Evolutionary conservation across 1,139 yeast species (phyloP), one percentile per base, ranked within the genome.

Genomic region (Geotrichum siamense): DNA sequence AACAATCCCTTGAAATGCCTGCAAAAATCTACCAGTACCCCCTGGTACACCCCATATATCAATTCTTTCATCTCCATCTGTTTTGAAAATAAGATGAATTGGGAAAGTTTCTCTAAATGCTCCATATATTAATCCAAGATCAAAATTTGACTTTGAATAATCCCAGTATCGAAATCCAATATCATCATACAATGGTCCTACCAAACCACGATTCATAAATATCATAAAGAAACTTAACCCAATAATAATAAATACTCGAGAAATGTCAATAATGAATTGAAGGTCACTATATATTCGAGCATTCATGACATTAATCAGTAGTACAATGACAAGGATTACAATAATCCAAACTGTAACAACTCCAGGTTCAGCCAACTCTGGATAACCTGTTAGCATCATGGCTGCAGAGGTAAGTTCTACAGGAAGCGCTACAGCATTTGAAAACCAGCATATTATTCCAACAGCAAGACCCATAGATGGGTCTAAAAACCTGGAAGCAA

Each of bases 381-480:
- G 74, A 54, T 78, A 83, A 56, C 76, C 82, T 20, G 83, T 73
- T 33, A 85, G 65, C 78, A 85, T 74, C 34, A 84, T 78, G 0
- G 85, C 78, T 27, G 85, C 79, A 0, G 94, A 93, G 3, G 84
- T 81, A 10, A 85, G 72, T 57, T 86, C 95, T 0, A 89, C 76
- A 0, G 95, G 87, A 44, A 84, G 65, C 0, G 87, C 85, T 44
- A 82, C 66, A 5, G 83, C 72, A 60, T 82, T 83, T 48, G 85
- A 75, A 13, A 82, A 61, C 77, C 89, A 84, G 61, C 85, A 85
- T 36, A 78, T 68, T 71, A 87, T 74, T 0, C 94, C 94, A 0
- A 83, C 69, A 1, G 93, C 79, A 60, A 84, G 82, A 0, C 95
- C 95, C 59, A 85, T 77, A 0, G 94, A 84, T 53, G 82, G 87